Conservation (phyloP, 1,284 basidiomycete species). For the Pyrrhoderma noxium region DNA sequence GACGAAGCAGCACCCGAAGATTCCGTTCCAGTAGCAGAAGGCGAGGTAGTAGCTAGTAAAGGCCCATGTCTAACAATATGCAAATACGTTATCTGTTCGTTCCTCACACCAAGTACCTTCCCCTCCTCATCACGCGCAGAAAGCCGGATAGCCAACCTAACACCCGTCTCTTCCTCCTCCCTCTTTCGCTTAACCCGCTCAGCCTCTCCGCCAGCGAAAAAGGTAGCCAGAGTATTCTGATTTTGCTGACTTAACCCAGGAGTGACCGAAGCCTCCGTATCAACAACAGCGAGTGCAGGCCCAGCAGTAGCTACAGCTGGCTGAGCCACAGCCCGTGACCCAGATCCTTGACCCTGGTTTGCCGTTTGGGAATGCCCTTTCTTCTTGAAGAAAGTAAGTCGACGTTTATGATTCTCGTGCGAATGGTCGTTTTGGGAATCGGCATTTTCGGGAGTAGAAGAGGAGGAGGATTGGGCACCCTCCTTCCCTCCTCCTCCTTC, state of each 20-base stretch:
- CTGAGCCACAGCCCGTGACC: background rate
- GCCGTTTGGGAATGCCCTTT: conserved; percentile 4
- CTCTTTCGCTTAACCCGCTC: conserved; percentile 36
- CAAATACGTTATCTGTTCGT: conserved; percentile 82
- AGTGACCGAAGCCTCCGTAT: conserved; percentile 37
- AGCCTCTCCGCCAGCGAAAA: conserved; percentile 23
- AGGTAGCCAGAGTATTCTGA: conserved; percentile 11
- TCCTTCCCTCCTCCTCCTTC: background rate
- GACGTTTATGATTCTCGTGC: conserved; percentile 5
- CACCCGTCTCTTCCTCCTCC: conserved; percentile 46
- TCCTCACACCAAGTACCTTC: conserved; percentile 48
- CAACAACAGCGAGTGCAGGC: conserved; percentile 69
- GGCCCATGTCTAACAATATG: conserved; percentile 70
- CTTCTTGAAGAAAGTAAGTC: conserved; percentile 15
- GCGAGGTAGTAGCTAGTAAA: conserved; percentile 21
- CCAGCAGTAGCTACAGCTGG: conserved; percentile 27
- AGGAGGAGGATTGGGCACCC: background rate
- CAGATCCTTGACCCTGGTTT: background rate
- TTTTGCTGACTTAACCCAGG: background rate
- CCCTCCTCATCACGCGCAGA: conserved; percentile 71
- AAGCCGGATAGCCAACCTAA: conserved; percentile 68
- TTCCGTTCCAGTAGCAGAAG: background rate
- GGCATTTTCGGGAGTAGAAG: background rate
- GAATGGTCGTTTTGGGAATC: background rate
- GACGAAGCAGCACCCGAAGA: conserved; percentile 5